phyloP scores from a whole-genome alignment of 163 green algal species.

The Volvox carteri region DNA sequence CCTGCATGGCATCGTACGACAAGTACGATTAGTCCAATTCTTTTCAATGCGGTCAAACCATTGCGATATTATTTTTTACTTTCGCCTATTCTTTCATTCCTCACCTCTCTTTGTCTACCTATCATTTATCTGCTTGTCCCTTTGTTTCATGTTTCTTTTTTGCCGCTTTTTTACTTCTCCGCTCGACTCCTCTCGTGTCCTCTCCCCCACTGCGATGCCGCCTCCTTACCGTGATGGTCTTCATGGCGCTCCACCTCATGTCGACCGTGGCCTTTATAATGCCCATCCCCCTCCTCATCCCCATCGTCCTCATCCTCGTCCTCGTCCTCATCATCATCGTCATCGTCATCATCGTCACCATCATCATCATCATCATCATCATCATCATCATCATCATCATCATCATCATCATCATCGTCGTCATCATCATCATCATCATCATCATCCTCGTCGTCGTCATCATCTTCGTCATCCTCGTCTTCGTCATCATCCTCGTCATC shows the following conservation, averaged over 20 bases:
- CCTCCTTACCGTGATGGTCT: neutral
- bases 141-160: neutral
- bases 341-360: conserved; percentile 17
- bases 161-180: too few species aligned
- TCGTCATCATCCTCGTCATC: conserved; percentile 37
- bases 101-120: neutral
- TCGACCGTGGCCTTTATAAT: neutral
- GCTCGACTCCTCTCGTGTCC: too few species aligned
- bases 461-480: conserved; percentile 33
- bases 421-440: conserved; percentile 2
- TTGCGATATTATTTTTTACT: too few species aligned
- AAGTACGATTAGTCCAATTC: too few species aligned
- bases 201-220: too few species aligned
- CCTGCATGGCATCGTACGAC: too few species aligned
- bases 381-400: neutral
- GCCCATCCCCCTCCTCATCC: neutral
- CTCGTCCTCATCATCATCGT: conserved; percentile 1
- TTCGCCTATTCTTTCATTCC: neutral
- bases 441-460: conserved; percentile 21
- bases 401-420: neutral
- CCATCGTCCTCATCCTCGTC: neutral
- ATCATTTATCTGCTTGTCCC: neutral
- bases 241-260: neutral
- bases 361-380: neutral
- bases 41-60: too few species aligned